Conservation (phyloP, 495 filamentous ascomycete genomes). For the Paragyromitra xinjiangensis region DNA sequence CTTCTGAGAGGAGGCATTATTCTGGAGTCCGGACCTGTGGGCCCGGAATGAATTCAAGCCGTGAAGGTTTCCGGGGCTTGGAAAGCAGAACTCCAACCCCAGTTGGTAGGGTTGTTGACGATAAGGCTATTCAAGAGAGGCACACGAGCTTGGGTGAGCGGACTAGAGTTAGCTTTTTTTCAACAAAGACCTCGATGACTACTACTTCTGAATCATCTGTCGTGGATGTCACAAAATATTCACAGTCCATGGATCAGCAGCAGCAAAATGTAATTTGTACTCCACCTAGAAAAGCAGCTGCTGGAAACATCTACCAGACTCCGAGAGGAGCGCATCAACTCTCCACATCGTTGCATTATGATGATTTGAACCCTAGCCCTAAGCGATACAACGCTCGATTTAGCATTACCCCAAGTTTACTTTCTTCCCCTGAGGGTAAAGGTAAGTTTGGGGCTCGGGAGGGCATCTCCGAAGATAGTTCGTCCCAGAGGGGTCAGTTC, state of each 20-base stretch:
- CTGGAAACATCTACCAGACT: neutral
- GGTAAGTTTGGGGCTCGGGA: neutral
- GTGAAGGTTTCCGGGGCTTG: neutral
- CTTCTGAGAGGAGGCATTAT: neutral
- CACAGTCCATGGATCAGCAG: neutral
- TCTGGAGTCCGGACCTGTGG: neutral
- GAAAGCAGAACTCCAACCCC: constrained; percentile 17
- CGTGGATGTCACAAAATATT: neutral
- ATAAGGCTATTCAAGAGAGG: neutral
- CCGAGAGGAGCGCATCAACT: neutral
- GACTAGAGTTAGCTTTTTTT: neutral
- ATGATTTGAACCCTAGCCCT: neutral
- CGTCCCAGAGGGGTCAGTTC: neutral
- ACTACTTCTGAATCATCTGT: constrained; percentile 17
- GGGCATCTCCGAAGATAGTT: neutral
- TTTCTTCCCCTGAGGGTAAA: constrained; percentile 11
- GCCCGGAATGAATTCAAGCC: neutral
- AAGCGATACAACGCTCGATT: neutral
- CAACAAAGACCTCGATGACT: neutral
- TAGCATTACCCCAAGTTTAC: constrained; percentile 26
- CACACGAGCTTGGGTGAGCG: neutral
- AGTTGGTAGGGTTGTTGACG: neutral
- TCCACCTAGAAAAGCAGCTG: neutral
- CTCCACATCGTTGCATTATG: neutral
- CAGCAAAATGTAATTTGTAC: constrained; percentile 1